phyloP scores from a whole-genome alignment of 108 stramenopile genomes.

The Chaetoceros tenuissimus region DNA sequence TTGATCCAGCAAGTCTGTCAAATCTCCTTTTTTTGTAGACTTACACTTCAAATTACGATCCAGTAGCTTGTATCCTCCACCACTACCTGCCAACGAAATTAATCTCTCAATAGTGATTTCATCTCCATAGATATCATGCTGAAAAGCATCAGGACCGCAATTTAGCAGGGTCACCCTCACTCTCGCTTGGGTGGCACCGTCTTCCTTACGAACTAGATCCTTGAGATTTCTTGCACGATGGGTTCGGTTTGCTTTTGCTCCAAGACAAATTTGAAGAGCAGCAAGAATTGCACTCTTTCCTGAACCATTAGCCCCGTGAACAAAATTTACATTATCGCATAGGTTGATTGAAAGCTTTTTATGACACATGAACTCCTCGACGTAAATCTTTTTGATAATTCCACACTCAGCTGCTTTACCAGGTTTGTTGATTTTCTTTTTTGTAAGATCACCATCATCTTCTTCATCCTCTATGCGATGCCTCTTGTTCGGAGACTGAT shows the following conservation, averaged over 20 bases:
- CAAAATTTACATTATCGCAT: slow-evolving; percentile 90
- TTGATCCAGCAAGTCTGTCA: slow-evolving; percentile 83
- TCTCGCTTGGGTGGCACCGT: slow-evolving; percentile 48
- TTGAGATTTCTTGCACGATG: slow-evolving; percentile 78
- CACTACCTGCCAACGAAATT: slow-evolving; percentile 64
- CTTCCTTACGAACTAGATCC: slow-evolving; percentile 83
- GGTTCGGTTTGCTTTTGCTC: slow-evolving; percentile 81
- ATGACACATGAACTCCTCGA: slow-evolving; percentile 97
- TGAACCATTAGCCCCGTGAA: slow-evolving; percentile 88
- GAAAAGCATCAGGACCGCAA: slow-evolving; percentile 74
- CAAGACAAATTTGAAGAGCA: slow-evolving; percentile 94
- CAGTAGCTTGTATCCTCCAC: slow-evolving; percentile 71
- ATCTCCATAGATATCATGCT: slow-evolving; percentile 84
- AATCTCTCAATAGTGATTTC: slow-evolving; percentile 82
- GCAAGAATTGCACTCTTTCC: slow-evolving; percentile 93
- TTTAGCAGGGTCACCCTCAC: slow-evolving; percentile 86
- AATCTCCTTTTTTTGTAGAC: slow-evolving; percentile 63
- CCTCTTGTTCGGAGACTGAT: no score
- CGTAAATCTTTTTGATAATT: slow-evolving; percentile 60
- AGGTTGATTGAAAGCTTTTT: slow-evolving; percentile 54
- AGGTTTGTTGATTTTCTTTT: no score
- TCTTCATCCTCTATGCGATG: no score
- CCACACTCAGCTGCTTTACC: slow-evolving; percentile 55
- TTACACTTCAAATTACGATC: slow-evolving; percentile 37
- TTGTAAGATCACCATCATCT: no score